phyloP scores from a whole-genome alignment of 345 rosid species.

The Gossypium anomalum region DNA sequence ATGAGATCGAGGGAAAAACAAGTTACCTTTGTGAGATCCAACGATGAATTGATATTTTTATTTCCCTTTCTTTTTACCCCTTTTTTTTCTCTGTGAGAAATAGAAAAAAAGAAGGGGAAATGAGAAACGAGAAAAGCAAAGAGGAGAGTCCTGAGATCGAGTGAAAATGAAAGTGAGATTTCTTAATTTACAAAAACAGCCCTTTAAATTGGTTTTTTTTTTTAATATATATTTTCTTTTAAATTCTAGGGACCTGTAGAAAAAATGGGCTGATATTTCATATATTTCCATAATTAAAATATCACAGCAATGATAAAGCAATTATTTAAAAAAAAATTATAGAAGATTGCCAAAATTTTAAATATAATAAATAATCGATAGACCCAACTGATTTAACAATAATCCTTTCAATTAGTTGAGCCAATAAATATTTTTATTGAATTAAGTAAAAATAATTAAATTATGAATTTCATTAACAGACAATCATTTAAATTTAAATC shows the following conservation, averaged over 20 bases:
- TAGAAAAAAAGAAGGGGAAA: neutral
- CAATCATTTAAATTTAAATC: too few species aligned
- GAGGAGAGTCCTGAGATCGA: slow-evolving; percentile 3
- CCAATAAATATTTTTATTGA: too few species aligned
- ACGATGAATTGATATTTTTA: neutral
- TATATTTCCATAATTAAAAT: neutral
- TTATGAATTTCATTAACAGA: too few species aligned
- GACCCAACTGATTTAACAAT: slow-evolving; percentile 38
- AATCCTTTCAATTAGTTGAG: slow-evolving; percentile 28
- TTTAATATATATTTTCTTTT: neutral
- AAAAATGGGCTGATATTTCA: neutral
- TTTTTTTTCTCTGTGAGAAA: neutral
- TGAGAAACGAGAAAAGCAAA: slow-evolving; percentile 18
- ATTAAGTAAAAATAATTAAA: too few species aligned
- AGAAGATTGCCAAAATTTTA: neutral
- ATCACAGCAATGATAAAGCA: neutral
- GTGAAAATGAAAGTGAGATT: slow-evolving; percentile 16
- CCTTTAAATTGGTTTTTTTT: neutral
- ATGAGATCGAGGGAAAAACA: slow-evolving; percentile 3
- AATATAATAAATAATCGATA: too few species aligned
- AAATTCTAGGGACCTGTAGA: neutral
- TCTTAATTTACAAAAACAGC: neutral
- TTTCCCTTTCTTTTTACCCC: too few species aligned
- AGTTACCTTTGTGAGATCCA: slow-evolving; percentile 18
- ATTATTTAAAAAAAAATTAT: neutral